A percentile compares a stretch with the other conserved stretches of the same genome.
phyloP scores from a whole-genome alignment of 192 early-diverging fungal species.

The Umbelopsis sp. region DNA sequence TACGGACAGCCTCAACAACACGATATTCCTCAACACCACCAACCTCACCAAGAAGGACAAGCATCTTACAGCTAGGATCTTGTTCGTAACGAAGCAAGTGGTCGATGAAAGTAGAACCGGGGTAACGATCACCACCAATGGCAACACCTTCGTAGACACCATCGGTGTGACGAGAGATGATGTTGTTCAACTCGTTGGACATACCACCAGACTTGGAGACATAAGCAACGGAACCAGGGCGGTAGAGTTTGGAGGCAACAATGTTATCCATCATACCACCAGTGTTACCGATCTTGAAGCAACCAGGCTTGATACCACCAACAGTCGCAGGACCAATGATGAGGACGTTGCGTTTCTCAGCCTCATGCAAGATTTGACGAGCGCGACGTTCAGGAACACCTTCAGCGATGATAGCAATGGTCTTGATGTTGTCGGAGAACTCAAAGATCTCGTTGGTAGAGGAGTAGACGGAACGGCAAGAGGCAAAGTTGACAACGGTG shows the following conservation, averaged over 20 bases:
- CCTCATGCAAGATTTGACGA: conserved; percentile 85
- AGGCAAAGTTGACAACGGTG: conserved; percentile 97
- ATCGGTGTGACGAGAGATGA: conserved; percentile 93
- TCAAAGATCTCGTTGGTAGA: conserved; percentile 88
- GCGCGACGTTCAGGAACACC: conserved; percentile 98
- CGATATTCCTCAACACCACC: conserved; percentile 98
- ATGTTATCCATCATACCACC: conserved; percentile 99
- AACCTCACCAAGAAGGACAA: conserved; percentile 95
- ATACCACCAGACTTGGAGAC: conserved; percentile 99
- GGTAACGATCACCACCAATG: conserved; percentile 98
- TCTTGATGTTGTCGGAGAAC: conserved; percentile 82
- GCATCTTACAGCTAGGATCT: conserved; percentile 92
- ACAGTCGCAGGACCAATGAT: conserved; percentile 98
- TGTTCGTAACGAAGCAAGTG: conserved; percentile 94
- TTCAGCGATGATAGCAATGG: conserved; percentile 97
- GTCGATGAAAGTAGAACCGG: conserved; percentile 97
- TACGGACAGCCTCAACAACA: conserved; percentile 88
- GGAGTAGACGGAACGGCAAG: conserved; percentile 92
- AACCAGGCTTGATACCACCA: conserved; percentile 98
- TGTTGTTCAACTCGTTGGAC: conserved; percentile 99
- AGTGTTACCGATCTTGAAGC: conserved; percentile 99
- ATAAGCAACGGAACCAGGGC: conserved; percentile 94
- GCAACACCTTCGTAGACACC: conserved; percentile 99
- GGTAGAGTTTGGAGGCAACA: conserved; percentile 95
- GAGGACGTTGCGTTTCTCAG: conserved; percentile 76